Conservation (phyloP, 2,329 filamentous ascomycete species). For the Trichoderma guizhouense region DNA sequence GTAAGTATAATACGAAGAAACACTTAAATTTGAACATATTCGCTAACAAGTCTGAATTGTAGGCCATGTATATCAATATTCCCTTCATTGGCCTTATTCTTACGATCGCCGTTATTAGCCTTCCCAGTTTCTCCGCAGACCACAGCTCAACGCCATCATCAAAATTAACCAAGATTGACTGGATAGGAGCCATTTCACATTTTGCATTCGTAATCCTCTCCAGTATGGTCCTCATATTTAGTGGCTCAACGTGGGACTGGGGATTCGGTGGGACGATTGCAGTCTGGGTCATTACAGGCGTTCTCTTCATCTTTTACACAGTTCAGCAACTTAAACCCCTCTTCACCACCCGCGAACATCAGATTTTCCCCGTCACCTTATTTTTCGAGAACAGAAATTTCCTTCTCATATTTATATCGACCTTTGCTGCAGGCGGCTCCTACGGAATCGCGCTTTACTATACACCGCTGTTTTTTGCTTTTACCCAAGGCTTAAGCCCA, state of each 20-base stretch:
- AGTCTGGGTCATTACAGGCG: constrained; percentile 45
- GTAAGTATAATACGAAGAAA: neutral
- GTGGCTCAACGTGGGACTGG: constrained; percentile 50
- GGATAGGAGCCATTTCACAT: constrained; percentile 24
- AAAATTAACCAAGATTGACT: neutral
- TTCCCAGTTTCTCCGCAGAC: neutral
- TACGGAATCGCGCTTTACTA: constrained; percentile 48
- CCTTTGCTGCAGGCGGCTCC: constrained; percentile 33
- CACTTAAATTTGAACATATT: accelerated
- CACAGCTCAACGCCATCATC: neutral
- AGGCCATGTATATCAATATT: constrained; percentile 52
- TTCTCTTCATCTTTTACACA: constrained; percentile 42
- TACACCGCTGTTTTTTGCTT: constrained; percentile 54
- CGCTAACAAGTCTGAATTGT: constrained; percentile 20
- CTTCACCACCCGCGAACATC: constrained; percentile 38
- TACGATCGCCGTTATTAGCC: neutral
- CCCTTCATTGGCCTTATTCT: constrained; percentile 35
- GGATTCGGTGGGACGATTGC: constrained; percentile 41
- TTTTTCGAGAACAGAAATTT: neutral
- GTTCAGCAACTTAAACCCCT: constrained; percentile 46
- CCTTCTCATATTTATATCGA: constrained; percentile 38
- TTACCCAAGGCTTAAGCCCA: constrained; percentile 41
- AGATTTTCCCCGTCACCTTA: constrained; percentile 40
- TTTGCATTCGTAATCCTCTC: constrained; percentile 36
- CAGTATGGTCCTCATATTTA: constrained; percentile 48